These are phyloP conservation scores for Malassezia equina DNA, from an alignment of 1,284 basidiomycete genomes.

Conservation along the genomic window DNA sequence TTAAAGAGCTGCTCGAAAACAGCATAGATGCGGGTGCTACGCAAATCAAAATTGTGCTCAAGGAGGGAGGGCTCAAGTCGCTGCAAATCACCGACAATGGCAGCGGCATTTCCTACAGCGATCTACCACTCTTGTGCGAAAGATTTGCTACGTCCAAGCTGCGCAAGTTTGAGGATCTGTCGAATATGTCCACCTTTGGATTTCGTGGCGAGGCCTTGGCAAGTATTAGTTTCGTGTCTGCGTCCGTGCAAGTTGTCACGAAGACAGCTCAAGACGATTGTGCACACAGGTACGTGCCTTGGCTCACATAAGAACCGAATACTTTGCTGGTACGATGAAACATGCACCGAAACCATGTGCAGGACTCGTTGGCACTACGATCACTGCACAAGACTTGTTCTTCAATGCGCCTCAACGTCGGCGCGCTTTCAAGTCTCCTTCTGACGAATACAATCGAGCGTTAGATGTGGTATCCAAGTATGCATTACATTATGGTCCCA, in stretches of 20 bases:
- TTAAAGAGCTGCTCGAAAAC: constrained; percentile 95
- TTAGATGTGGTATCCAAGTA: constrained; percentile 90
- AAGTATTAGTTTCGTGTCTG: constrained; percentile 79
- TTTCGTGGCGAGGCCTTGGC: constrained; percentile 96
- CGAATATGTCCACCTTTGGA: constrained; percentile 79
- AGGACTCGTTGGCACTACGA: constrained; percentile 84
- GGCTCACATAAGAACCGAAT: constrained; percentile 23
- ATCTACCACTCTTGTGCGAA: constrained; percentile 82
- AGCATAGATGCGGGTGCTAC: constrained; percentile 83
- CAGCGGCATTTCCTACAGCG: constrained; percentile 65
- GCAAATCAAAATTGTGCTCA: constrained; percentile 73
- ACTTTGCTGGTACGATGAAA: constrained; percentile 26
- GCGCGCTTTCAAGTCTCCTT: constrained; percentile 69
- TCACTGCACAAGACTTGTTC: constrained; percentile 90
- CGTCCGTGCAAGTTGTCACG: constrained; percentile 74
- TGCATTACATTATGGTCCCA: constrained; percentile 52
- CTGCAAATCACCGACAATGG: constrained; percentile 96
- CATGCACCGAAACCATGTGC: constrained; percentile 68
- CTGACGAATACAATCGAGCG: constrained; percentile 86
- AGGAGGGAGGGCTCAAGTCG: constrained; percentile 89
- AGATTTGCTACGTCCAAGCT: constrained; percentile 94
- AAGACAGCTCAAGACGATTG: constrained; percentile 52
- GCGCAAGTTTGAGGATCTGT: constrained; percentile 72
- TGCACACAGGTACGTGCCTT: constrained; percentile 29
- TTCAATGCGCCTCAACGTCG: constrained; percentile 85